phyloP scores from a whole-genome alignment of 371 early-diverging fungal species.

The Mucor racemosus region DNA sequence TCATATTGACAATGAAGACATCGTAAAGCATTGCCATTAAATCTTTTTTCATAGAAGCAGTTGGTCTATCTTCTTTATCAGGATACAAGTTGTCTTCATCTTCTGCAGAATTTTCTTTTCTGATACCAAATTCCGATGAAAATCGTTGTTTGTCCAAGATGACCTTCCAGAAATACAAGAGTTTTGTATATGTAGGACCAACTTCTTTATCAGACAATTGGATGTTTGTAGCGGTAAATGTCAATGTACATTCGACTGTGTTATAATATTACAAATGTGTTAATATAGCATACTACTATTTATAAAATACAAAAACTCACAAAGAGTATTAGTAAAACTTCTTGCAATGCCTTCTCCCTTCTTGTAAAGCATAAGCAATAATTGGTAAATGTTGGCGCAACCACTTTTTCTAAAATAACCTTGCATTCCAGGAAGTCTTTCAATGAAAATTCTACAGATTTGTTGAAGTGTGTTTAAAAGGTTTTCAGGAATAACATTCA shows the following conservation, averaged over 20 bases:
- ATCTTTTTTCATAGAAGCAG: neutral
- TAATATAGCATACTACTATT: neutral
- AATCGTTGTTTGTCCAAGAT: constrained; percentile 19
- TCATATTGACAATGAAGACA: constrained; percentile 31
- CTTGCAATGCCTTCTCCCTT: constrained; percentile 57
- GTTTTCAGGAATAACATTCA: constrained; percentile 49
- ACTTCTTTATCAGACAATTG: constrained; percentile 13
- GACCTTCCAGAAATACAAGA: constrained; percentile 45
- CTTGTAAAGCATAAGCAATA: constrained; percentile 55
- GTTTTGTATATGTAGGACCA: constrained; percentile 32
- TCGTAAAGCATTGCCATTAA: constrained; percentile 33
- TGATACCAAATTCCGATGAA: neutral
- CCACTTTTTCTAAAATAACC: constrained; percentile 47
- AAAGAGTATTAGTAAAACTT: constrained; percentile 47
- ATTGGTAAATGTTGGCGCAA: constrained; percentile 47
- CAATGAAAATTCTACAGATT: constrained; percentile 51
- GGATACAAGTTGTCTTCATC: constrained; percentile 13
- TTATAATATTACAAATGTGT: neutral
- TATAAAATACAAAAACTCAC: constrained; percentile 37
- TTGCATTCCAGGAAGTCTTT: constrained; percentile 44
- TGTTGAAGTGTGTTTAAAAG: constrained; percentile 55
- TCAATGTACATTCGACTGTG: constrained; percentile 63
- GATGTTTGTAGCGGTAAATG: constrained; percentile 55
- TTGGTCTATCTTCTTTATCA: neutral
- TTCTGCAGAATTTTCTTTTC: neutral